A percentile compares a stretch with the other conserved stretches of the same genome.
Conservation (phyloP, 495 filamentous ascomycete species). For the Hyaloscypha finlandica region DNA sequence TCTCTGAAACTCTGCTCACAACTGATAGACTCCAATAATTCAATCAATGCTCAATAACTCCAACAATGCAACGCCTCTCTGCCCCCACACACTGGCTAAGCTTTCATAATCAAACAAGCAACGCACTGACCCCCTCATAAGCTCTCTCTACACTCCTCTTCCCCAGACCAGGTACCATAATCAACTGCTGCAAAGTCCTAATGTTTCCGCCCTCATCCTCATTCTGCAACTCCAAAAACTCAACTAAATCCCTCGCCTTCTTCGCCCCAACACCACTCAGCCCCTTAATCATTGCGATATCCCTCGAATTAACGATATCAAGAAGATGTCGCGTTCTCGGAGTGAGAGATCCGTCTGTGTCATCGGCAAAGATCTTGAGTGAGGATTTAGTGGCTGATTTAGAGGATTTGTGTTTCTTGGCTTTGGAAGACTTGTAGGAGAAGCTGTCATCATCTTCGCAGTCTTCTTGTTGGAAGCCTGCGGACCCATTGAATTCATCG, state of each 20-base stretch:
- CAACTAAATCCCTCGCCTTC: constrained; percentile 64
- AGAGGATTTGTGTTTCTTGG: constrained; percentile 26
- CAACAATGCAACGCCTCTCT: constrained; percentile 9
- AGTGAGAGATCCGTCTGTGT: constrained; percentile 43
- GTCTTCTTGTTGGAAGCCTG: constrained; percentile 39
- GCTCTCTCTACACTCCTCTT: constrained; percentile 59
- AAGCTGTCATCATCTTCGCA: constrained; percentile 50
- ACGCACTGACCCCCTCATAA: constrained; percentile 31
- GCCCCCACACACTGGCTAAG: not conserved
- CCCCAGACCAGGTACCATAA: constrained; percentile 59
- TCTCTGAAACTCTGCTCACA: not conserved
- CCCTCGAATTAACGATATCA: constrained; percentile 82
- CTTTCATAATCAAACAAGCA: constrained; percentile 17
- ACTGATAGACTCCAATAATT: not conserved
- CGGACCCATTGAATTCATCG: constrained; percentile 41
- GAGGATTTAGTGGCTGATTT: constrained; percentile 28
- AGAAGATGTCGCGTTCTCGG: constrained; percentile 73
- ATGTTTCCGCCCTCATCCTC: constrained; percentile 47
- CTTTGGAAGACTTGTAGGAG: constrained; percentile 32
- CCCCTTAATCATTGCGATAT: constrained; percentile 66
- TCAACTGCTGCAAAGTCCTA: constrained; percentile 51
- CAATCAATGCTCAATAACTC: constrained; percentile 9
- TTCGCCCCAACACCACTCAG: constrained; percentile 72
- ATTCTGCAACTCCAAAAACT: constrained; percentile 52
- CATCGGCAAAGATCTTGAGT: constrained; percentile 29